Percentiles rank a stretch among this genome's conserved stretches.
phyloP scores from a whole-genome alignment of 306 rosid genomes.

The Castanea crenata region DNA sequence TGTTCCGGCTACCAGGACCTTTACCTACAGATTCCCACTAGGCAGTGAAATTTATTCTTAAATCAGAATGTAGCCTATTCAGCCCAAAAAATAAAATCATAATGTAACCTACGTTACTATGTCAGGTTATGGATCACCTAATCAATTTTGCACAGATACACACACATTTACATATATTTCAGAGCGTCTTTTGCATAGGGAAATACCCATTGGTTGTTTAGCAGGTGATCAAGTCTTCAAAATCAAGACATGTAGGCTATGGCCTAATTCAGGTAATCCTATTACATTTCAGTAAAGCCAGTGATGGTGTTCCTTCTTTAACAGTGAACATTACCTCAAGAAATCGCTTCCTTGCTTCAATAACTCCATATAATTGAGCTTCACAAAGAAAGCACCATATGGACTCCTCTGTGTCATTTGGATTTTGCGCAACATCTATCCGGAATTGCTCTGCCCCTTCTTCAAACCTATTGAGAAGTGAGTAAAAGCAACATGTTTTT shows the following conservation, averaged over 20 bases:
- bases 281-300: background rate
- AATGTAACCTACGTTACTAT: background rate
- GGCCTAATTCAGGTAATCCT: background rate
- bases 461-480: slow-evolving; percentile 49
- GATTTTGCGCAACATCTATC: slow-evolving; percentile 89
- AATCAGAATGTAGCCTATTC: background rate
- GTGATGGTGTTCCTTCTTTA: background rate
- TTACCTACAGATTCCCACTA: background rate
- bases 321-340: slow-evolving; percentile 50
- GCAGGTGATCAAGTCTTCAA: background rate
- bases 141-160: background rate
- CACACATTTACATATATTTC: background rate
- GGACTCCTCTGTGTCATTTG: slow-evolving; percentile 93
- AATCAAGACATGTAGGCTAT: background rate
- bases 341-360: slow-evolving; percentile 73
- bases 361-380: slow-evolving; percentile 78
- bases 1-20: background rate
- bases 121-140: background rate
- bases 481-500: background rate
- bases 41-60: background rate
- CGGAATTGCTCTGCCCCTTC: slow-evolving; percentile 96
- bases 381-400: slow-evolving; percentile 95
- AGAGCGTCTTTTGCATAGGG: background rate
- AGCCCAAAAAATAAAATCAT: no score
- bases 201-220: background rate